Evolutionary conservation across 441 rosid species (phyloP).

Genomic region (Brassica balearica): DNA sequence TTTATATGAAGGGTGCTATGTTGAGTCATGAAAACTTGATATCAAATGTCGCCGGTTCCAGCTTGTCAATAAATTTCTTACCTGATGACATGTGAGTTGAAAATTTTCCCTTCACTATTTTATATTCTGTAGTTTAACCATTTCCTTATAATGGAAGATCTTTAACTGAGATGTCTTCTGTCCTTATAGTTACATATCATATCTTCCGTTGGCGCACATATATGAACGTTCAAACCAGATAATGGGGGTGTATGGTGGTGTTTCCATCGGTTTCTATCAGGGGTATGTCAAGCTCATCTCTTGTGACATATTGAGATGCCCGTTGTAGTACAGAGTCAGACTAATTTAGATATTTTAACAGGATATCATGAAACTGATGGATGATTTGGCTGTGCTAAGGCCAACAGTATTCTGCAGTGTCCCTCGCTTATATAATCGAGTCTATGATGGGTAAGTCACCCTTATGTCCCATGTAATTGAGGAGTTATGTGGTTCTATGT

Average conservation of each 20-base stretch:
- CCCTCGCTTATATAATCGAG: conserved; percentile 72
- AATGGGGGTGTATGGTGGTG: conserved; percentile 51
- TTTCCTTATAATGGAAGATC: background rate
- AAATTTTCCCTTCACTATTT: conserved; percentile 10
- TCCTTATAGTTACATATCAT: conserved; percentile 62
- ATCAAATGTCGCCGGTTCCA: conserved; percentile 65
- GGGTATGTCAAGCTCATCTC: conserved; percentile 55
- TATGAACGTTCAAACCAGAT: conserved; percentile 74
- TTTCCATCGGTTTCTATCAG: conserved; percentile 72
- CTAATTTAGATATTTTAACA: conserved; percentile 33
- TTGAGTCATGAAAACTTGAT: conserved; percentile 72
- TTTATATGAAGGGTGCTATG: conserved; percentile 59
- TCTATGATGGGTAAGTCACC: conserved; percentile 65
- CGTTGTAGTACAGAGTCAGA: background rate
- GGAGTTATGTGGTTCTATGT: conserved; percentile 20
- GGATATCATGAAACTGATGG: conserved; percentile 73
- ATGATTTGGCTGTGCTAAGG: conserved; percentile 69
- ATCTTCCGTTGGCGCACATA: conserved; percentile 83
- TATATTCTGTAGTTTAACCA: background rate
- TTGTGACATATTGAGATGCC: conserved; percentile 9
- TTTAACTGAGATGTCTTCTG: conserved; percentile 28
- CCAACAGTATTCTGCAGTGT: conserved; percentile 79
- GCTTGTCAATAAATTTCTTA: conserved; percentile 42
- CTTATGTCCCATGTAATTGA: background rate
- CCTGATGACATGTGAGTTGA: conserved; percentile 65